These are phyloP conservation scores for Debaryomyces maramus DNA, from an alignment of 805 yeast genomes.

Conservation along the genomic window DNA sequence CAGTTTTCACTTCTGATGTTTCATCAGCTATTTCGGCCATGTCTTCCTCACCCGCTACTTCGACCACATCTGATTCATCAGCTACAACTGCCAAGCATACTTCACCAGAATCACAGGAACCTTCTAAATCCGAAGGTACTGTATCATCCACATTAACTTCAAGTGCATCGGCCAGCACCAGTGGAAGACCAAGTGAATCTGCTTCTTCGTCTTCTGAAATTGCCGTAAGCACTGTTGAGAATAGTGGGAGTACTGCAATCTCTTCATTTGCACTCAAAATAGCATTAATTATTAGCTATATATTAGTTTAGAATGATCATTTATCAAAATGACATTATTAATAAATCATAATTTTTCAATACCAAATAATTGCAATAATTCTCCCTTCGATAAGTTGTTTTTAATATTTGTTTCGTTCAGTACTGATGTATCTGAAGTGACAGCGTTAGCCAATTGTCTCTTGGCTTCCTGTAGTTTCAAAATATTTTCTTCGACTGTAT, in stretches of 20 bases:
- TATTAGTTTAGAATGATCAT: not conserved
- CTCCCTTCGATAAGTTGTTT: conserved; percentile 2
- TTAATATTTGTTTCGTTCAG: not conserved
- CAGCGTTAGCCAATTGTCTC: conserved; percentile 65
- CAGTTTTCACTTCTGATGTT: conserved; percentile 5
- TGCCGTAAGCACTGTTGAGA: not conserved
- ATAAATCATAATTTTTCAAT: not conserved
- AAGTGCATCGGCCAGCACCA: conserved; percentile 3
- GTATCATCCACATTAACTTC: conserved; percentile 6
- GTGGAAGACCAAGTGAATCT: conserved; percentile 7
- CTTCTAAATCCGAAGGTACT: conserved; percentile 3
- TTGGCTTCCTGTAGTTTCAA: conserved; percentile 77
- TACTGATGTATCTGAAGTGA: conserved; percentile 27
- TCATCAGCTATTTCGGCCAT: conserved; percentile 4
- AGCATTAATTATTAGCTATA: not conserved
- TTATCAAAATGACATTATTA: not conserved
- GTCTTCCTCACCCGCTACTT: conserved; percentile 8
- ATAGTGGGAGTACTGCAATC: not conserved
- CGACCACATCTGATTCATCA: conserved; percentile 4
- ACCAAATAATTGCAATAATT: conserved; percentile 5
- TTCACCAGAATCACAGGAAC: conserved; percentile 7
- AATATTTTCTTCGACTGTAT: conserved; percentile 82
- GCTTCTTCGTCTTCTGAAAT: not conserved
- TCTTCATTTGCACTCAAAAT: not conserved
- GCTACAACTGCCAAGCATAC: conserved; percentile 10